These are phyloP conservation scores for Penicillium sp. DNA, from an alignment of 2,329 filamentous ascomycete species.

Conservation along the genomic window DNA sequence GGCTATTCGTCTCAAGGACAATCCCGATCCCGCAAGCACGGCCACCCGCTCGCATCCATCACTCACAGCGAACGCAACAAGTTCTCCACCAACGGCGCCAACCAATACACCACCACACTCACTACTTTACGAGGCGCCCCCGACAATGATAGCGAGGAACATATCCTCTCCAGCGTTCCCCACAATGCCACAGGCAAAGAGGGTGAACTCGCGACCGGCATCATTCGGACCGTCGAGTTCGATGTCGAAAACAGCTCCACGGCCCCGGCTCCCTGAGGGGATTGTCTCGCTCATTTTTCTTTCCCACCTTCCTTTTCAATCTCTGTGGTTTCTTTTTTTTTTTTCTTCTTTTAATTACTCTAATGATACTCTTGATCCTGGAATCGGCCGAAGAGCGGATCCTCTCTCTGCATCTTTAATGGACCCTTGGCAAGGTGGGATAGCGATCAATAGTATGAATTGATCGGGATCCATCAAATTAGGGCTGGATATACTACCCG, in stretches of 20 bases:
- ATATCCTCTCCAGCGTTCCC: conserved; percentile 14
- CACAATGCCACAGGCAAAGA: conserved; percentile 7
- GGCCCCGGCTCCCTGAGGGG: background rate
- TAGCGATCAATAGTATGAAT: no score
- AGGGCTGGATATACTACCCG: no score
- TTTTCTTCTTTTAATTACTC: no score
- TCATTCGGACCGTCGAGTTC: conserved; percentile 24
- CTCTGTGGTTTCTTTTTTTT: no score
- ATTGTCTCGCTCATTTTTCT: no score
- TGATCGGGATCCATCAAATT: no score
- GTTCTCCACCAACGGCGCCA: conserved; percentile 13
- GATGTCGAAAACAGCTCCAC: conserved; percentile 18
- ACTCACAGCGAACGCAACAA: conserved; percentile 15
- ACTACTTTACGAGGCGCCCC: conserved; percentile 6
- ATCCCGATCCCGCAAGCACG: conserved; percentile 17
- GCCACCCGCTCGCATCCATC: conserved; percentile 19
- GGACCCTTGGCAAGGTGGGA: no score
- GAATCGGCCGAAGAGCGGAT: no score
- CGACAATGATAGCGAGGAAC: conserved; percentile 22
- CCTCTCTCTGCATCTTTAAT: no score
- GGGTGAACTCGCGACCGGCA: conserved; percentile 8
- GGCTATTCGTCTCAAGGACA: conserved; percentile 2
- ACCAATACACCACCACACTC: conserved; percentile 20
- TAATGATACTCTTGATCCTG: no score
- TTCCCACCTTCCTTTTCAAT: no score